A percentile compares a stretch with the other conserved stretches of the same genome.
These are phyloP conservation scores for Trichoderma sp. DNA, from an alignment of 2,329 filamentous ascomycete genomes.

Conservation along the genomic window DNA sequence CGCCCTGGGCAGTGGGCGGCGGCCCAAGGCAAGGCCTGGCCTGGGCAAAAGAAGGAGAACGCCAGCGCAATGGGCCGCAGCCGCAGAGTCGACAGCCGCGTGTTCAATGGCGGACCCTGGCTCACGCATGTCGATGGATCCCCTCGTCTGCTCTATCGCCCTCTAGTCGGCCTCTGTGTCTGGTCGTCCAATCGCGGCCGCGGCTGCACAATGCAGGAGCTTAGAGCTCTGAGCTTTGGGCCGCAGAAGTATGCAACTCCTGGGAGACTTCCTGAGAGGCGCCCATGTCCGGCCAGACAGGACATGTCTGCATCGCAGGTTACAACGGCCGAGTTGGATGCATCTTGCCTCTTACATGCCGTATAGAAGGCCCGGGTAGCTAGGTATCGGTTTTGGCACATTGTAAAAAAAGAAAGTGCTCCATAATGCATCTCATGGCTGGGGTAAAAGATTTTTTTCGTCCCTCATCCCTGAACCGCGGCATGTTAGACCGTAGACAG, in stretches of 20 bases:
- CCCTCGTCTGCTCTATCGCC: constrained; percentile 16
- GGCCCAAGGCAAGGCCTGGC: constrained; percentile 15
- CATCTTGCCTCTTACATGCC: constrained; percentile 24
- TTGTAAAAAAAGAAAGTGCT: constrained; percentile 1
- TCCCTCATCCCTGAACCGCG: constrained; percentile 17
- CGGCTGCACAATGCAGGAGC: constrained; percentile 27
- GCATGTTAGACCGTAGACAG: neutral
- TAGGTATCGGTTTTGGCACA: neutral
- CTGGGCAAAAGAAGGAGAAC: neutral
- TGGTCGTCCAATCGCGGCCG: constrained; percentile 10
- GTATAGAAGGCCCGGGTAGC: neutral
- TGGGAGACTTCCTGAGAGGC: constrained; percentile 11
- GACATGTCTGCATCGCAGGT: constrained; percentile 9
- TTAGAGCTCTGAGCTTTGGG: constrained; percentile 23
- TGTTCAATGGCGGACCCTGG: constrained; percentile 19
- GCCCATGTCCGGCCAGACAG: constrained; percentile 13
- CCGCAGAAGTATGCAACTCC: constrained; percentile 22
- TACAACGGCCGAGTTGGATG: constrained; percentile 14
- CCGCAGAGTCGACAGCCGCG: constrained; percentile 25
- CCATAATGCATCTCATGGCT: constrained; percentile 10
- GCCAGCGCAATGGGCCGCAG: constrained; percentile 27
- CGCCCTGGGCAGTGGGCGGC: constrained; percentile 16
- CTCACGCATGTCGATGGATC: constrained; percentile 23
- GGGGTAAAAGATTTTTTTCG: constrained; percentile 1
- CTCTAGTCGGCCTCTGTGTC: constrained; percentile 7